Conservation (phyloP, 768 basidiomycete species). For the Mycena venus region DNA sequence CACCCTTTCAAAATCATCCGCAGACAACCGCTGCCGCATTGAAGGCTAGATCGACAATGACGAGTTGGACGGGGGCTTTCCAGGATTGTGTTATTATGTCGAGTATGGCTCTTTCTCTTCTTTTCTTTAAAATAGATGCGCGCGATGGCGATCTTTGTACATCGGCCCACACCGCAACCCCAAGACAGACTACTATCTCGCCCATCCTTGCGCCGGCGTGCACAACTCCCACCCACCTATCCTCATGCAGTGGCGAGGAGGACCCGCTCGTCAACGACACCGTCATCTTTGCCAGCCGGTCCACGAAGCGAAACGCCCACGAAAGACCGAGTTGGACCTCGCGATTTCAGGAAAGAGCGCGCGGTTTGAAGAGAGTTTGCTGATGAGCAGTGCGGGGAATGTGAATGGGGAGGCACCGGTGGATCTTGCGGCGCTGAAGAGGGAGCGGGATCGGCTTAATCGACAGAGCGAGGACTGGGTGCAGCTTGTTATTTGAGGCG, state of each 20-base stretch:
- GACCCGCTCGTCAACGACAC: conserved; percentile 97
- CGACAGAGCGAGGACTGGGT: conserved; percentile 94
- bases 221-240: conserved; percentile 95
- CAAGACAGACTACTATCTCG: conserved; percentile 96
- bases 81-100: conserved; percentile 95
- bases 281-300: conserved; percentile 96
- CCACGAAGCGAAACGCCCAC: conserved; percentile 92
- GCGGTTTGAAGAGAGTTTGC: conserved; percentile 70
- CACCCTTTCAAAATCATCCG: conserved; percentile 57
- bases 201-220: conserved; percentile 90
- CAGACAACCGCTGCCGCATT: conserved; percentile 67
- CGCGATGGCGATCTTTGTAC: conserved; percentile 98
- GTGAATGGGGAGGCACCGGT: conserved; percentile 47
- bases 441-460: conserved; percentile 71
- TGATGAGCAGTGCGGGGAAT: conserved; percentile 64
- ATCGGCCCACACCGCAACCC: conserved; percentile 95
- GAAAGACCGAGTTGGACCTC: conserved; percentile 80
- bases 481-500: conserved; percentile 91
- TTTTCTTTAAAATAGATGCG: conserved; percentile 80
- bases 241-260: conserved; percentile 95
- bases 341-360: conserved; percentile 72
- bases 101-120: conserved; percentile 73
- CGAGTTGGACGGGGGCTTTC: conserved; percentile 92
- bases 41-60: too few relatives aligned
- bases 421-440: conserved; percentile 58